Conservation (phyloP, 441 rosid species). For the Caryocar brasiliense region DNA sequence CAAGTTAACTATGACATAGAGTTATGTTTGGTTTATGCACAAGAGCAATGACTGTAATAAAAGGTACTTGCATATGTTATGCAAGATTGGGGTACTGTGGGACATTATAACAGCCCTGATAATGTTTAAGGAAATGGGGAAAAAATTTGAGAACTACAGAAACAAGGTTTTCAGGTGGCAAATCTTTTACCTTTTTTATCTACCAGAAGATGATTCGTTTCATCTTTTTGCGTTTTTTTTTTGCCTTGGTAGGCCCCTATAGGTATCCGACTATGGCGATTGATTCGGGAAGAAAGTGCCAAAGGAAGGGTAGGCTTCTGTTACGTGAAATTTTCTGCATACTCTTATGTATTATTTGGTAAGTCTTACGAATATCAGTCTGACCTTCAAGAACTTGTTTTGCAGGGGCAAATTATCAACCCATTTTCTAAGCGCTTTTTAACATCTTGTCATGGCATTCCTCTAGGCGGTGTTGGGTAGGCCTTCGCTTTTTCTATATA, state of each 20-base stretch:
- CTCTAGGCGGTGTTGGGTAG: conserved; percentile 87
- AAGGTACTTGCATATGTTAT: too few species aligned
- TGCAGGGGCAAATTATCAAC: conserved; percentile 42
- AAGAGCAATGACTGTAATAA: too few species aligned
- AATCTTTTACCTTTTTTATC: not conserved
- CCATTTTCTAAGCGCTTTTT: conserved; percentile 50
- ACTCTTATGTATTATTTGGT: not conserved
- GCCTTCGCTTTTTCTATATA: conserved; percentile 13
- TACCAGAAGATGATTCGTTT: conserved; percentile 1
- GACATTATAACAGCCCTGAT: not conserved
- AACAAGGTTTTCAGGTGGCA: not conserved
- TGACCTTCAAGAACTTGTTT: conserved; percentile 1
- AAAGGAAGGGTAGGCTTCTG: conserved; percentile 50
- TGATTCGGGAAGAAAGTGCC: conserved; percentile 41
- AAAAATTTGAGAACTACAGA: not conserved
- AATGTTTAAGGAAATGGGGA: too few species aligned
- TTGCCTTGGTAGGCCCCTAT: conserved; percentile 57
- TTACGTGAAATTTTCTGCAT: not conserved
- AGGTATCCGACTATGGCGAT: conserved; percentile 61
- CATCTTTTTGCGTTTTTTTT: too few species aligned
- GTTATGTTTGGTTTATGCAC: too few species aligned
- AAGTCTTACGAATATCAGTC: not conserved
- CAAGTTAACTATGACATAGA: too few species aligned
- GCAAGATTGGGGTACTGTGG: too few species aligned
- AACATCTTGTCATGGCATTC: conserved; percentile 65